Percentiles rank a stretch among this genome's conserved stretches.
phyloP scores from a whole-genome alignment of 2,329 filamentous ascomycete genomes.

The Fusarium sp. region DNA sequence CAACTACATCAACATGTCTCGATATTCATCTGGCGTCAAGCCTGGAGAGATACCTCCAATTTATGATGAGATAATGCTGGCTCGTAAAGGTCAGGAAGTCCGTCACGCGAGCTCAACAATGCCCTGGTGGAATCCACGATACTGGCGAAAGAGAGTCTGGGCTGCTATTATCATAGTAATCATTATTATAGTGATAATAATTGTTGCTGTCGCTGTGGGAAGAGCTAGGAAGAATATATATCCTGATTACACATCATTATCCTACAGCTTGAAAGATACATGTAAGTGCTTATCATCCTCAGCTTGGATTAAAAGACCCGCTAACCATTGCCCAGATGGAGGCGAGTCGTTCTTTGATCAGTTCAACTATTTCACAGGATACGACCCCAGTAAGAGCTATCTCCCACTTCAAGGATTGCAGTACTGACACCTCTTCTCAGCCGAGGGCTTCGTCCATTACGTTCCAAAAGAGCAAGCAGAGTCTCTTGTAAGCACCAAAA shows the following conservation, averaged over 20 bases:
- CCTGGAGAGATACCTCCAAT: conserved; percentile 41
- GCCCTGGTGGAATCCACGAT: conserved; percentile 60
- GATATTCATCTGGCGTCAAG: conserved; percentile 25
- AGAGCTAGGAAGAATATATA: conserved; percentile 57
- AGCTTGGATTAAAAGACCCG: background rate
- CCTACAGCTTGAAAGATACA: conserved; percentile 61
- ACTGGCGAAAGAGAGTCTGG: conserved; percentile 67
- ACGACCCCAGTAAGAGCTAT: conserved; percentile 57
- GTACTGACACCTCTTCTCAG: conserved; percentile 39
- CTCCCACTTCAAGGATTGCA: background rate
- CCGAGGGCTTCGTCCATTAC: conserved; percentile 66
- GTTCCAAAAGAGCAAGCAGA: conserved; percentile 58
- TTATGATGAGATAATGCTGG: conserved; percentile 48
- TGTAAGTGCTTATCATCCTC: conserved; percentile 52
- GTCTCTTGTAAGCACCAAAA: conserved; percentile 53
- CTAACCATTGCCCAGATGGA: conserved; percentile 53
- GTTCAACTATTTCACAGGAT: conserved; percentile 64
- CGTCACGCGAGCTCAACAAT: conserved; percentile 43
- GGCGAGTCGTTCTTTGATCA: conserved; percentile 65
- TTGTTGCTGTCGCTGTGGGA: conserved; percentile 60
- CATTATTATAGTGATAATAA: conserved; percentile 60
- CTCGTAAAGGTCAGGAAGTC: conserved; percentile 31
- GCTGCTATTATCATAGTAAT: conserved; percentile 53
- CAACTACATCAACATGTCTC: conserved; percentile 17
- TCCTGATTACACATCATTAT: conserved; percentile 60